Percentiles rank a stretch among this genome's conserved stretches.
These are phyloP conservation scores for Xylariaceae sp. DNA, from an alignment of 2,329 filamentous ascomycete species.

Conservation along the genomic window DNA sequence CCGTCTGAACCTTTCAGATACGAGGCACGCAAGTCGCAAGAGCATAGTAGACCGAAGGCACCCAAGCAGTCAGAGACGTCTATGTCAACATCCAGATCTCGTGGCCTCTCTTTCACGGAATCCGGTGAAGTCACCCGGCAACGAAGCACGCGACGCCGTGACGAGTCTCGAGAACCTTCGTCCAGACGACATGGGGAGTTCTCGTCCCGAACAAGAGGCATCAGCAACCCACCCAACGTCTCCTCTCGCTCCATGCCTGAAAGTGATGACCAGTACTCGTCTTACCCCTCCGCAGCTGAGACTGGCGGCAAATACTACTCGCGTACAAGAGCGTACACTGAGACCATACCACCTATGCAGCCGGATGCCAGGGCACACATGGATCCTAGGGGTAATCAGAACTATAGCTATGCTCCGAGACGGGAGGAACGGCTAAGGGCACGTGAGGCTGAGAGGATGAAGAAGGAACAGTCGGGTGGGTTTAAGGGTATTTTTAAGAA, in stretches of 20 bases:
- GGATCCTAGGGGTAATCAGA: conserved; percentile 29
- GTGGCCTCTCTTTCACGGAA: conserved; percentile 20
- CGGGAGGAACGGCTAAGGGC: conserved; percentile 14
- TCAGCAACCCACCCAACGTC: conserved; percentile 4
- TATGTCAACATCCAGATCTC: conserved; percentile 4
- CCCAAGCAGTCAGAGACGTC: conserved; percentile 33
- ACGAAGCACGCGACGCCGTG: conserved; percentile 14
- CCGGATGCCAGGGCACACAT: background rate
- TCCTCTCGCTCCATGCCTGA: conserved; percentile 12
- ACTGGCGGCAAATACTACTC: background rate
- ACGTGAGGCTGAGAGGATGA: conserved; percentile 14
- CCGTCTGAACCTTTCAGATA: conserved; percentile 11
- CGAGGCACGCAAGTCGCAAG: conserved; percentile 2
- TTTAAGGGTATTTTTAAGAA: conserved; percentile 37
- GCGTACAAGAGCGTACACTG: conserved; percentile 7
- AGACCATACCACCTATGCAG: conserved; percentile 1
- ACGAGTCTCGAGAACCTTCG: conserved; percentile 16
- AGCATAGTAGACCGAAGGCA: conserved; percentile 16
- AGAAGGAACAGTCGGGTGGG: conserved; percentile 31
- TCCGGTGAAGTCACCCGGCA: conserved; percentile 20
- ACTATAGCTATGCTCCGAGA: conserved; percentile 27
- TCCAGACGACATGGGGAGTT: conserved; percentile 19
- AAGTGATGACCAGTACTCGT: conserved; percentile 14
- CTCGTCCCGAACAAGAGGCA: conserved; percentile 6
- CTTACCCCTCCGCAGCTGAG: background rate